Evolutionary conservation across 495 filamentous ascomycete species (phyloP).

Genomic region (Neurospora sp.): DNA sequence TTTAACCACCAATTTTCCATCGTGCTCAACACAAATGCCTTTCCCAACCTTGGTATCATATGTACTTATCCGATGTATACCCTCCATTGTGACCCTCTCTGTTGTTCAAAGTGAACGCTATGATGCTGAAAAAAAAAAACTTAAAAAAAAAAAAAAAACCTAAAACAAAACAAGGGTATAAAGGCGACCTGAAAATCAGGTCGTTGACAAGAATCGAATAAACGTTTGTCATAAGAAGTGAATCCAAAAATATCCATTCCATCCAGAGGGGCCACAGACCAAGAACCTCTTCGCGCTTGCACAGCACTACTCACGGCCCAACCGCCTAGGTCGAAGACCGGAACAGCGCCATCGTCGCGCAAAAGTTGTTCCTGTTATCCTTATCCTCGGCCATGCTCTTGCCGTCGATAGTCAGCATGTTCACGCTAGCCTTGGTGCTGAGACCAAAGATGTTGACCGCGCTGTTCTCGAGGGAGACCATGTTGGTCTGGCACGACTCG

Average conservation of each 20-base stretch:
- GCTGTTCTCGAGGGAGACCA: constrained; percentile 68
- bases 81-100: background rate
- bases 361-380: constrained; percentile 64
- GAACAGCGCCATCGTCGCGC: constrained; percentile 63
- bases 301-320: background rate
- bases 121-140: background rate
- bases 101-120: background rate
- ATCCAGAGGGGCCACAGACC: background rate
- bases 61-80: background rate
- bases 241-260: background rate
- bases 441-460: constrained; percentile 66
- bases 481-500: constrained; percentile 76
- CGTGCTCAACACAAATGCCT: background rate
- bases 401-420: constrained; percentile 66
- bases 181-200: background rate
- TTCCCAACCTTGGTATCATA: background rate
- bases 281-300: background rate
- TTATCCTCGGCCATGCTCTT: constrained; percentile 44
- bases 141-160: background rate
- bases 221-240: background rate
- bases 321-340: background rate
- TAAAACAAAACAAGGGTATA: background rate
- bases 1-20: background rate
- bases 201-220: background rate
- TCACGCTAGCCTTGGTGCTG: constrained; percentile 77